Conservation (phyloP, 1,284 basidiomycete species). For the Papiliotrema laurentii region DNA sequence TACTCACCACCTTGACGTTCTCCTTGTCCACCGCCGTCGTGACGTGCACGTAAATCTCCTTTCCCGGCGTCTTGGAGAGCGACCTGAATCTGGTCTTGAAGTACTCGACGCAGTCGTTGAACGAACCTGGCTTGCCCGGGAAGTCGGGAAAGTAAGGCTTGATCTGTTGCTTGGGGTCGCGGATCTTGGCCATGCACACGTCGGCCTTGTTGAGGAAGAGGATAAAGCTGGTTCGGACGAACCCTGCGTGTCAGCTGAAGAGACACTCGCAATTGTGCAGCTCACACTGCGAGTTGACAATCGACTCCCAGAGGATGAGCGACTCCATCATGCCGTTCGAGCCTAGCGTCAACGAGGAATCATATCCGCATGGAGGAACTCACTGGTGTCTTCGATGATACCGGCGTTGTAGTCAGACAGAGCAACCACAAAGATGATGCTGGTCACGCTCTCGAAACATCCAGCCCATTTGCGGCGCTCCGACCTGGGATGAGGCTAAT, state of each 20-base stretch:
- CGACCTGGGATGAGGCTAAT: constrained; percentile 1
- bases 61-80: constrained; percentile 75
- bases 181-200: constrained; percentile 77
- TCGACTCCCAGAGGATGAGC: constrained; percentile 91
- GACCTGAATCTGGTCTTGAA: constrained; percentile 77
- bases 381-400: constrained; percentile 87
- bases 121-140: constrained; percentile 48
- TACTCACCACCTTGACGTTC: constrained; percentile 17
- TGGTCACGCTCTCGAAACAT: constrained; percentile 83
- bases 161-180: constrained; percentile 65
- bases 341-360: constrained; percentile 48
- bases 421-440: constrained; percentile 86
- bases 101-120: constrained; percentile 57
- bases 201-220: constrained; percentile 89
- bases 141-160: constrained; percentile 72
- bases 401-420: constrained; percentile 95
- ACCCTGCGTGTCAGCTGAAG: constrained; percentile 56
- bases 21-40: constrained; percentile 25
- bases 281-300: constrained; percentile 68
- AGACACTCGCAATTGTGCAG: neutral
- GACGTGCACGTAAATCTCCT: constrained; percentile 70
- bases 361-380: constrained; percentile 51
- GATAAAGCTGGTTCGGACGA: constrained; percentile 85
- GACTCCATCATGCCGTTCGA: constrained; percentile 98
- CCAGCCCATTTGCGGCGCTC: constrained; percentile 46